Evolutionary conservation across 352 stramenopile species (phyloP).

Genomic region (Phytophthora capsici): DNA sequence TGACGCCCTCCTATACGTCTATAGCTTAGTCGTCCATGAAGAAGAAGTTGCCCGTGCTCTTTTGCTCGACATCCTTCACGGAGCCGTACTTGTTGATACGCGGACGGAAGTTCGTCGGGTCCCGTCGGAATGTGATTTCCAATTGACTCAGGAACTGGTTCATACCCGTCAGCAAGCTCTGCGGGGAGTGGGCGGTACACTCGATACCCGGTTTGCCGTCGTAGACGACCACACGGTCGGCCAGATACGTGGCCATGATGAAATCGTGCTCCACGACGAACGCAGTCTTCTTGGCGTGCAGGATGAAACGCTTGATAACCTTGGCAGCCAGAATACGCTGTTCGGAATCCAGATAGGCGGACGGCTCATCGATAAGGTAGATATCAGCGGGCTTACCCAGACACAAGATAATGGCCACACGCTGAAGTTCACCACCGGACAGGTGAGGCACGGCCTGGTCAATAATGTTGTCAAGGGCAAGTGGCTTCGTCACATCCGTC

Average conservation of each 20-base stretch:
- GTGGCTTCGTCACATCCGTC: slow-evolving; percentile 98
- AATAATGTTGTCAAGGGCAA: slow-evolving; percentile 98
- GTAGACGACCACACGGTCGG: slow-evolving; percentile 97
- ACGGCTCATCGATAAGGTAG: slow-evolving; percentile 99
- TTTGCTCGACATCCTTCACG: slow-evolving; percentile 98
- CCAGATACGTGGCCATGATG: slow-evolving; percentile 99
- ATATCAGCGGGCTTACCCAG: slow-evolving; percentile 99
- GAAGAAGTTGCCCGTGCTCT: slow-evolving; percentile 98
- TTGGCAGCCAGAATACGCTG: slow-evolving; percentile 99
- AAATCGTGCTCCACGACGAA: slow-evolving; percentile 99
- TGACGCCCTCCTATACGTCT: slow-evolving; percentile 25
- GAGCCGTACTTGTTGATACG: slow-evolving; percentile 97
- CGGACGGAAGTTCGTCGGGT: slow-evolving; percentile 98
- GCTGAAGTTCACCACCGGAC: slow-evolving; percentile 99
- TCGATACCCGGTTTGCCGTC: slow-evolving; percentile 96
- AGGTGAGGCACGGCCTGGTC: slow-evolving; percentile 98
- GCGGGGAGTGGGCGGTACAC: slow-evolving; percentile 95
- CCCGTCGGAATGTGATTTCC: slow-evolving; percentile 99
- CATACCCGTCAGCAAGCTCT: slow-evolving; percentile 98
- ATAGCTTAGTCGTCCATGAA: slow-evolving; percentile 96
- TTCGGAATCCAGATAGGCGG: slow-evolving; percentile 99
- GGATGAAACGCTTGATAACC: slow-evolving; percentile 99
- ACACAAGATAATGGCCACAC: slow-evolving; percentile 98
- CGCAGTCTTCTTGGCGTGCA: slow-evolving; percentile 99
- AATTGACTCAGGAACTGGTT: slow-evolving; percentile 99